A percentile compares a stretch with the other conserved stretches of the same genome.
Conservation (phyloP, 768 basidiomycete genomes). For the Lactarius psammicola region DNA sequence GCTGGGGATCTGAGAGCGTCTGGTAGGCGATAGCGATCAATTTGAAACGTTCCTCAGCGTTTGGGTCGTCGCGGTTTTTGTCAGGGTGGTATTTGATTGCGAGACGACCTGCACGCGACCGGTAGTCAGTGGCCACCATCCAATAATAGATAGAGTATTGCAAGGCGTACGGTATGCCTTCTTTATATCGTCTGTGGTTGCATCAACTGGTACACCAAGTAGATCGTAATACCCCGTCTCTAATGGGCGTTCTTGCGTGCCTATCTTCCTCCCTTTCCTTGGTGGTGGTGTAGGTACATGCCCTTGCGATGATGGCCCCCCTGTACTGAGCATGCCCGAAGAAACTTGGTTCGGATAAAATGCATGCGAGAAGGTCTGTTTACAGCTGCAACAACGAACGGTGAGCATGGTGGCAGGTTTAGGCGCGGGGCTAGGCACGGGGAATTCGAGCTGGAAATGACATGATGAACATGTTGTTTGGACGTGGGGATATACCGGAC, state of each 20-base stretch:
- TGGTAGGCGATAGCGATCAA: constrained; percentile 89
- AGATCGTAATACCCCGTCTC: constrained; percentile 92
- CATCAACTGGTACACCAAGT: constrained; percentile 70
- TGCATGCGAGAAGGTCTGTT: constrained; percentile 54
- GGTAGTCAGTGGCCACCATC: not conserved
- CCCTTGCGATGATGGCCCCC: constrained; percentile 24
- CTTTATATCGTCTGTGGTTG: constrained; percentile 83
- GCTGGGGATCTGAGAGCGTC: constrained; percentile 71
- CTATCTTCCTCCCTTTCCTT: constrained; percentile 72
- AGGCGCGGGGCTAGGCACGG: constrained; percentile 59
- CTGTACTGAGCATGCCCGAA: constrained; percentile 9
- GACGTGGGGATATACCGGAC: constrained; percentile 66
- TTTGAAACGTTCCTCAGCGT: constrained; percentile 86
- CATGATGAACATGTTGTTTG: constrained; percentile 61
- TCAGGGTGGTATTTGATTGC: constrained; percentile 92
- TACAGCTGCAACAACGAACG: constrained; percentile 71
- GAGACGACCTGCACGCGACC: constrained; percentile 53
- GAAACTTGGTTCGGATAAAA: constrained; percentile 67
- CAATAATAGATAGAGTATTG: not conserved
- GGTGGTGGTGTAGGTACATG: constrained; percentile 18
- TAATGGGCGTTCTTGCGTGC: constrained; percentile 82
- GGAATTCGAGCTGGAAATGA: constrained; percentile 59
- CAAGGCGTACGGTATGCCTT: constrained; percentile 75
- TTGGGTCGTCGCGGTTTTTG: constrained; percentile 86
- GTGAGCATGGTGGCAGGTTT: constrained; percentile 56